Base-by-base conservation (phyloP, 1,139 yeast species). In the Yamadazyma diospyri region DNA sequence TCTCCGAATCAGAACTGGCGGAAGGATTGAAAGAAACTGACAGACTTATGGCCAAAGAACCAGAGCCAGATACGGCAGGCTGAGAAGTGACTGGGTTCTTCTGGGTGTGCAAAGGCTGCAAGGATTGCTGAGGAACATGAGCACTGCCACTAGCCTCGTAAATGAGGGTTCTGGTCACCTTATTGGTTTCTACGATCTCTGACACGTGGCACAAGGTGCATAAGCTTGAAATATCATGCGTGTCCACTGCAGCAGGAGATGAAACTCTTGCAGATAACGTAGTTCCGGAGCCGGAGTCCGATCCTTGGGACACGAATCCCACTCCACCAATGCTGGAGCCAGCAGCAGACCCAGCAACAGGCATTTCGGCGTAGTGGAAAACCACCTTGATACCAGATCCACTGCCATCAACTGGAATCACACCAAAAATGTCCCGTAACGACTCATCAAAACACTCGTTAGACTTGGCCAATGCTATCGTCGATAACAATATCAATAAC, bases 321-420 rank as follows among this genome's bases (percentile, higher is more conserved):
- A 23, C 24, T 18, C 7, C 10, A 5, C 10, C 6, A 27, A 5
- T n/a, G n/a, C 13, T 21, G 14, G 18, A 5, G 13, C 12, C 19
- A 26, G 14, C 26, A 12, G 10, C 5, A 13, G 25, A 12, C 12
- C 15, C 14, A 4, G 18, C 26, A 23, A 11, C 26, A 9, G 10
- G 27, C 6, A 15, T 19, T 17, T 24, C 30, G 10, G 23, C 30
- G 23, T 36, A 34, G n/a, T 30, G 35, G 19, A 36, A 27, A 7
- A 36, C 39, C n/a, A 36, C 37, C 16, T 32, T 25, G 7, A 35
- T 33, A 1, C 38, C 38, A 8, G 32, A 29, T 11, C 22, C 27
- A 16, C 11, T 26, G n/a, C 29, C n/a, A 3, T 6, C 23, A 3
- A 6, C 6, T 5, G 30, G 24, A 13, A 14, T 24, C 15, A 32